Conservation (phyloP, 1,284 basidiomycete genomes). For the Pseudozyma tsukubaensis region DNA sequence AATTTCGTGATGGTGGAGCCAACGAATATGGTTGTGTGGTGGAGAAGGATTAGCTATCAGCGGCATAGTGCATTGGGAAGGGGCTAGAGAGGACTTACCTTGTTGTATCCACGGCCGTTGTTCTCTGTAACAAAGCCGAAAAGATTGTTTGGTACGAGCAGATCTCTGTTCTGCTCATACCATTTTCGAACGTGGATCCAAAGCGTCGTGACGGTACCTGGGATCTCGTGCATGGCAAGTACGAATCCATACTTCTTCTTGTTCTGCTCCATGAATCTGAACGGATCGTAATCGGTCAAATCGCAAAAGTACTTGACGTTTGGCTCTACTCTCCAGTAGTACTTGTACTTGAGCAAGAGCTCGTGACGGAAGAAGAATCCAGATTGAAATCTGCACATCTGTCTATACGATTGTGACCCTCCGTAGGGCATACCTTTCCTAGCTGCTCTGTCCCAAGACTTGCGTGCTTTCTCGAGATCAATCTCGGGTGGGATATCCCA, state of each 20-base stretch:
- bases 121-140: slow-evolving; percentile 82
- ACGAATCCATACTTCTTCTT: slow-evolving; percentile 80
- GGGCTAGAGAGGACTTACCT: slow-evolving; percentile 52
- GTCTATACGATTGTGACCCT: slow-evolving; percentile 74
- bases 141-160: slow-evolving; percentile 78
- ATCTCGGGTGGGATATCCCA: slow-evolving; percentile 85
- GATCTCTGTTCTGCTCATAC: slow-evolving; percentile 76
- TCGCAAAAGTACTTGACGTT: slow-evolving; percentile 82
- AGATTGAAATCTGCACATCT: slow-evolving; percentile 87
- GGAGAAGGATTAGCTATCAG: not conserved
- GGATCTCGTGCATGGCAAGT: slow-evolving; percentile 81
- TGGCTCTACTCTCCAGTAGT: slow-evolving; percentile 91
- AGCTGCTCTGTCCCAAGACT: slow-evolving; percentile 77
- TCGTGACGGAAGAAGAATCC: slow-evolving; percentile 75
- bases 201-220: slow-evolving; percentile 80
- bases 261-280: slow-evolving; percentile 84
- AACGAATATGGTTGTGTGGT: not conserved
- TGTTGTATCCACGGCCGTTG: slow-evolving; percentile 74
- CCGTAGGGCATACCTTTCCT: slow-evolving; percentile 83
- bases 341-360: slow-evolving; percentile 79
- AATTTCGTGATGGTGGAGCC: not conserved
- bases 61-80: not conserved
- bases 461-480: slow-evolving; percentile 75
- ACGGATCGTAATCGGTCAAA: slow-evolving; percentile 79
- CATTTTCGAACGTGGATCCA: slow-evolving; percentile 81